These are phyloP conservation scores for Aspergillus amoenus DNA, from an alignment of 2,329 filamentous ascomycete genomes.

Conservation along the genomic window DNA sequence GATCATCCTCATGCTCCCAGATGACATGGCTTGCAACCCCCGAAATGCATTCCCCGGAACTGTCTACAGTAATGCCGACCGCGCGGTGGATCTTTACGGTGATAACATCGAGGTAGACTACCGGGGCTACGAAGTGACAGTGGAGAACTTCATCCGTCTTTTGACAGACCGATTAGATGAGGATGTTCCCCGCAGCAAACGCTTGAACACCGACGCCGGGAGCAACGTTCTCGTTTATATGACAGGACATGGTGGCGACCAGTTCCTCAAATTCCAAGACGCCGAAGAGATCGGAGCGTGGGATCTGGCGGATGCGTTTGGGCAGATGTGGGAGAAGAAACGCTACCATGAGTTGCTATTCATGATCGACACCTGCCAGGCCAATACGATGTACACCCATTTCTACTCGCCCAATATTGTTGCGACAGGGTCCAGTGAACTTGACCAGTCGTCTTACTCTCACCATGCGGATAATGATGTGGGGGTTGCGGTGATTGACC, in stretches of 20 bases:
- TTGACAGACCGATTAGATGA: slow-evolving; percentile 92
- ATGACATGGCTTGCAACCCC: slow-evolving; percentile 99
- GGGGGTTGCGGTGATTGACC: slow-evolving; percentile 95
- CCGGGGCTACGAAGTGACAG: slow-evolving; percentile 94
- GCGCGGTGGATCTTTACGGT: slow-evolving; percentile 92
- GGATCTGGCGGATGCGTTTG: slow-evolving; percentile 93
- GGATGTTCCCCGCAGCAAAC: slow-evolving; percentile 92
- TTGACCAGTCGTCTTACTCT: slow-evolving; percentile 94
- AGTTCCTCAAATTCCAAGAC: slow-evolving; percentile 98
- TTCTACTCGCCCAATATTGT: slow-evolving; percentile 98
- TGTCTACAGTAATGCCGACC: slow-evolving; percentile 97
- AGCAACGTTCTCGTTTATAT: slow-evolving; percentile 99
- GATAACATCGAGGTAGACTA: slow-evolving; percentile 99
- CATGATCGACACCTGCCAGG: slow-evolving; percentile 99
- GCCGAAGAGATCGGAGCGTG: slow-evolving; percentile 96
- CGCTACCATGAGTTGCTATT: slow-evolving; percentile 97
- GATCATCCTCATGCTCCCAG: slow-evolving; percentile 99
- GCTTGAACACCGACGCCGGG: slow-evolving; percentile 87
- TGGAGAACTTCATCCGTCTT: slow-evolving; percentile 96
- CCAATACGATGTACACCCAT: slow-evolving; percentile 98
- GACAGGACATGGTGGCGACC: slow-evolving; percentile 96
- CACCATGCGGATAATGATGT: slow-evolving; percentile 98
- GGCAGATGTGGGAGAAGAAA: slow-evolving; percentile 99
- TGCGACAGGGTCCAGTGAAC: slow-evolving; percentile 91
- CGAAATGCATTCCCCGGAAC: slow-evolving; percentile 97